Conservation (phyloP, 2,329 filamentous ascomycete species). For the Fusarium napiforme region DNA sequence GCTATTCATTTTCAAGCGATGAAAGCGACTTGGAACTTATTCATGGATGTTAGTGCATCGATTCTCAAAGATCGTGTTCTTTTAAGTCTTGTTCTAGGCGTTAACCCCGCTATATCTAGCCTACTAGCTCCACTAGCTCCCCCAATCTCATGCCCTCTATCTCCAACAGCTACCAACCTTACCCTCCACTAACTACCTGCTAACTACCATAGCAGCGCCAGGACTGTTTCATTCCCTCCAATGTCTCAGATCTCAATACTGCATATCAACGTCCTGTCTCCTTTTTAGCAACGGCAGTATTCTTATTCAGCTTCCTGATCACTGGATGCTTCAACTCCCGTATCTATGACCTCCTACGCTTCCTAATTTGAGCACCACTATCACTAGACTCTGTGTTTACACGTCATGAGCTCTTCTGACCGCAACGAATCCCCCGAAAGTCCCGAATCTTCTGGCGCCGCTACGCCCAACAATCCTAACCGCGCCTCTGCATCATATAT, state of each 20-base stretch:
- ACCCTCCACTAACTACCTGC: neutral
- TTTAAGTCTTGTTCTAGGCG: slow-evolving; percentile 5
- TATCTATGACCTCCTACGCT: slow-evolving; percentile 1
- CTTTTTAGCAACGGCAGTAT: neutral
- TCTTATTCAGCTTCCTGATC: neutral
- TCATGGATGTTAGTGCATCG: neutral
- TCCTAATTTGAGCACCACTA: neutral
- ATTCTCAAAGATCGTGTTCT: slow-evolving; percentile 17
- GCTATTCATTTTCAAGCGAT: neutral
- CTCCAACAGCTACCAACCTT: neutral
- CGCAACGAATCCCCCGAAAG: slow-evolving; percentile 38
- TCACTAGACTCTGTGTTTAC: neutral
- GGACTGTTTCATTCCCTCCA: slow-evolving; percentile 6
- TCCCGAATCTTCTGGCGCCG: slow-evolving; percentile 39
- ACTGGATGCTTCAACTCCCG: slow-evolving; percentile 6
- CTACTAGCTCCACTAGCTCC: slow-evolving; percentile 28
- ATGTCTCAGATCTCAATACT: slow-evolving; percentile 20
- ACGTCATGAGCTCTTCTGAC: slow-evolving; percentile 38
- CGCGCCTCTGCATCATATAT: slow-evolving; percentile 44
- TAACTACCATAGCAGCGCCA: neutral
- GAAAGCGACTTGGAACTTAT: neutral
- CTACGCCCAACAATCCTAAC: slow-evolving; percentile 38
- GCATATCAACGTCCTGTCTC: slow-evolving; percentile 1
- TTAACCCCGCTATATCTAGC: slow-evolving; percentile 29
- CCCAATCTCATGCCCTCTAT: slow-evolving; percentile 3